Conservation (phyloP, 2,329 filamentous ascomycete species). For the Botrytis aclada region DNA sequence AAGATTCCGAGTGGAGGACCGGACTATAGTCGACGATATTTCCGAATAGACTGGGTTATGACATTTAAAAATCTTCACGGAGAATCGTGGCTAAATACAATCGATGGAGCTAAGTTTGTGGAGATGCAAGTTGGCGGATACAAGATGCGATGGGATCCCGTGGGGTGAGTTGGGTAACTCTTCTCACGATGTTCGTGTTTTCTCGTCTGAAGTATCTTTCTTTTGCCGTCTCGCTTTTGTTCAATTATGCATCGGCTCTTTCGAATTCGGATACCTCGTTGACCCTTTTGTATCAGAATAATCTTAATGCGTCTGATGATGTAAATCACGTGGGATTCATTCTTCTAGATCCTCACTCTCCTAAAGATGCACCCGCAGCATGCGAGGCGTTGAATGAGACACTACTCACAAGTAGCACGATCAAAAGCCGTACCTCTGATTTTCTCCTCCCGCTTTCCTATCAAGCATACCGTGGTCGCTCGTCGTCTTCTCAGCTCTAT, state of each 20-base stretch:
- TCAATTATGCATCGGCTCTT: constrained; percentile 2
- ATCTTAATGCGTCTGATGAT: constrained; percentile 52
- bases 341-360: constrained; percentile 45
- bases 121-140: neutral
- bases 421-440: constrained; percentile 45
- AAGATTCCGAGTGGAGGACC: neutral
- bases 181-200: constrained; percentile 4
- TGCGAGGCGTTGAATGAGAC: constrained; percentile 48
- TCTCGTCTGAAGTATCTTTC: neutral
- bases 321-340: constrained; percentile 51
- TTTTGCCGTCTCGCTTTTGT: neutral
- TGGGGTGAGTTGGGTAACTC: neutral
- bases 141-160: neutral
- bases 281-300: constrained; percentile 53
- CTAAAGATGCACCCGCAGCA: constrained; percentile 41
- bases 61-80: neutral
- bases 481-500: constrained; percentile 40
- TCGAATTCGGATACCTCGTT: constrained; percentile 45
- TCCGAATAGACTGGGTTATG: neutral
- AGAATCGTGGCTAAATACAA: neutral
- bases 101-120: neutral
- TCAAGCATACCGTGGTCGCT: constrained; percentile 43
- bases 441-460: constrained; percentile 47
- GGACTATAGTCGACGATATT: neutral
- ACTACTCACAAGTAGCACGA: constrained; percentile 42